These are phyloP conservation scores for Pleoardoris graminearum DNA, from an alignment of 2,329 filamentous ascomycete species.

Conservation along the genomic window DNA sequence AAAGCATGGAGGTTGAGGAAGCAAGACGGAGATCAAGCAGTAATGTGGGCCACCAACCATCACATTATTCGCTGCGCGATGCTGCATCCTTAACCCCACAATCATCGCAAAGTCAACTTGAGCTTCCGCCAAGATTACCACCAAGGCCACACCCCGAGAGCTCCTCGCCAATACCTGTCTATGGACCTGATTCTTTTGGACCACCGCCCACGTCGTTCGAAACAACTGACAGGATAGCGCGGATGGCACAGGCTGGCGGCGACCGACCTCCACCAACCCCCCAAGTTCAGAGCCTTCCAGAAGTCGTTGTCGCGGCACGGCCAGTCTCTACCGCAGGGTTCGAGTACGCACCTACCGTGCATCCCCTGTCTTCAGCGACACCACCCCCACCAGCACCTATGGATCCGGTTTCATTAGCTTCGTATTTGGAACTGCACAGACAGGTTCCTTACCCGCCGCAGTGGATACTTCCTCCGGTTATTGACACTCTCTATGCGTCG, in stretches of 20 bases:
- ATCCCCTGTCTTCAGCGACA: constrained; percentile 4
- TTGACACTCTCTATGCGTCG: constrained; percentile 29
- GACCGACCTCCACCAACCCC: not conserved
- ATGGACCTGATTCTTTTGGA: constrained; percentile 22
- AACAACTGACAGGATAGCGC: not conserved
- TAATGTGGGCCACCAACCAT: constrained; percentile 18
- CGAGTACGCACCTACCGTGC: not conserved
- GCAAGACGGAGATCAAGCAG: constrained; percentile 26
- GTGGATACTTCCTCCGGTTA: constrained; percentile 29
- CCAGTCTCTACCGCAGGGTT: not conserved
- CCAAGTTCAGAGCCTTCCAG: constrained; percentile 4
- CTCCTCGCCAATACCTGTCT: constrained; percentile 18
- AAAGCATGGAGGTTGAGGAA: constrained; percentile 33
- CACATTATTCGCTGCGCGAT: constrained; percentile 8
- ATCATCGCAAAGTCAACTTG: constrained; percentile 10
- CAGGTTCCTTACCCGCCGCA: constrained; percentile 39
- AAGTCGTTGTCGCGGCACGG: constrained; percentile 6
- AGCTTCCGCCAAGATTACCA: constrained; percentile 14
- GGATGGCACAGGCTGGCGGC: constrained; percentile 1
- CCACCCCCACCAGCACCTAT: constrained; percentile 8
- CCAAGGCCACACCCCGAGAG: constrained; percentile 21
- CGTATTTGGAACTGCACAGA: constrained; percentile 33
- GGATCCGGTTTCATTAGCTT: constrained; percentile 20
- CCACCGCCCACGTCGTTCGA: not conserved
- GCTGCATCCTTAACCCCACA: constrained; percentile 18